Base-by-base conservation (phyloP, 352 stramenopile genomes). In the Thalassiosira gravida region DNA sequence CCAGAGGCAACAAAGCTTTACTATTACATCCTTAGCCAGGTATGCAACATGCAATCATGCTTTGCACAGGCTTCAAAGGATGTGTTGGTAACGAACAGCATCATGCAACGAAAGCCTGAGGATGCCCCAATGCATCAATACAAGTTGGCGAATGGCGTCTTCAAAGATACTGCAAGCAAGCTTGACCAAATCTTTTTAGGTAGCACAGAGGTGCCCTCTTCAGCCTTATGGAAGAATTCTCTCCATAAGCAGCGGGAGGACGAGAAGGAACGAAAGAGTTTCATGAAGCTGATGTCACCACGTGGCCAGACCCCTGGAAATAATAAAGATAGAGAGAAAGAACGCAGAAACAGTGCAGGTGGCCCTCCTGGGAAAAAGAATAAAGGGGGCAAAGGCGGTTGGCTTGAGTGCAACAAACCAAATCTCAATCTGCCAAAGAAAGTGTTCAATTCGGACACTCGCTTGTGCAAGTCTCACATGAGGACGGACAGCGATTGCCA, bases 101-200 rank as follows among this genome's bases (percentile, higher is more conserved):
- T 52, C 42, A 8, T 52, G 9, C 5, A n/a, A 8, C 16, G 20
- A n/a, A n/a, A 52, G 9, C 14, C 20, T 52, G 42, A 3, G 9
- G 20, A 52, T 2, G 20, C 20, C 14, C 42, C 42, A 8, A n/a
- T 52, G 9, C 16, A 52, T n/a, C 16, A 52, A 8, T 52, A 52
- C 20, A n/a, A 8, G 20, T 22, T 20, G 20, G 42, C 42, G 16
- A 8, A 52, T 22, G 9, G 42, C 42, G 20, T 52, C 42, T 52
- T 52, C 14, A n/a, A 52, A n/a, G 42, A 52, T 52, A 52, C 42
- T 8, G 20, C 20, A n/a, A 52, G 16, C 42, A n/a, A 5, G 20
- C 42, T 52, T 52, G 42, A 52, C 20, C 42, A n/a, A 6, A n/a
- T n/a, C 6, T 52, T 52, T n/a, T n/a, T 52, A 20, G 42, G 42